These are phyloP conservation scores for Tetrapyrgos nigripes DNA, from an alignment of 1,284 basidiomycete genomes.

Conservation along the genomic window DNA sequence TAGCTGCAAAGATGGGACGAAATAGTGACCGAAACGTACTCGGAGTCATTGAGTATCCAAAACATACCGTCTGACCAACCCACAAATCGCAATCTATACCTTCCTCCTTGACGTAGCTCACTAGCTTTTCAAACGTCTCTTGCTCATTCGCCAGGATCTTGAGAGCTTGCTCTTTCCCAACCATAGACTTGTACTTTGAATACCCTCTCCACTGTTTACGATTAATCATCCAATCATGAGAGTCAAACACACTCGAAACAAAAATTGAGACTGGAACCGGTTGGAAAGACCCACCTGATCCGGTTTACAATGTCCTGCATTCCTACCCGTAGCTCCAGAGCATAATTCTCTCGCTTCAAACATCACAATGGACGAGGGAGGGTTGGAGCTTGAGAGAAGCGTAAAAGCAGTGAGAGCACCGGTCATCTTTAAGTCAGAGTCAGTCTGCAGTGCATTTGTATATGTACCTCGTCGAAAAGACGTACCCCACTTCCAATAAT, in stretches of 20 bases:
- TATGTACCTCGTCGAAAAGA: not conserved
- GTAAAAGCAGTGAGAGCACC: constrained; percentile 29
- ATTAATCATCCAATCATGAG: not conserved
- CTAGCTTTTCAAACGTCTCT: not conserved
- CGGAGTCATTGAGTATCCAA: no score
- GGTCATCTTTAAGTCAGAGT: constrained; percentile 15
- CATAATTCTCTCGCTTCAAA: constrained; percentile 32
- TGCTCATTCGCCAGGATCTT: constrained; percentile 20
- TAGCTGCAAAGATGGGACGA: constrained; percentile 8
- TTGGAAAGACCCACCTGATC: constrained; percentile 20
- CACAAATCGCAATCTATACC: constrained; percentile 29
- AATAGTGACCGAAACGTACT: no score
- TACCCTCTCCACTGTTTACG: constrained; percentile 24
- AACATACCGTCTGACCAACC: constrained; percentile 16
- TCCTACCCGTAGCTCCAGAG: constrained; percentile 31
- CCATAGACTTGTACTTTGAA: constrained; percentile 21
- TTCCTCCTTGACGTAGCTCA: constrained; percentile 20
- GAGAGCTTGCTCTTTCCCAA: constrained; percentile 29
- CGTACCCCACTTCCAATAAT: constrained; percentile 31
- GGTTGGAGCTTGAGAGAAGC: constrained; percentile 24
- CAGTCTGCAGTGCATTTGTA: not conserved
- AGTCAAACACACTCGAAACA: not conserved
- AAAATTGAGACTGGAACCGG: not conserved
- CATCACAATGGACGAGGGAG: constrained; percentile 28
- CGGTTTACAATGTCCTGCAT: constrained; percentile 31